Base-by-base conservation (phyloP, 495 filamentous ascomycete species). In the Tuber brumale region DNA sequence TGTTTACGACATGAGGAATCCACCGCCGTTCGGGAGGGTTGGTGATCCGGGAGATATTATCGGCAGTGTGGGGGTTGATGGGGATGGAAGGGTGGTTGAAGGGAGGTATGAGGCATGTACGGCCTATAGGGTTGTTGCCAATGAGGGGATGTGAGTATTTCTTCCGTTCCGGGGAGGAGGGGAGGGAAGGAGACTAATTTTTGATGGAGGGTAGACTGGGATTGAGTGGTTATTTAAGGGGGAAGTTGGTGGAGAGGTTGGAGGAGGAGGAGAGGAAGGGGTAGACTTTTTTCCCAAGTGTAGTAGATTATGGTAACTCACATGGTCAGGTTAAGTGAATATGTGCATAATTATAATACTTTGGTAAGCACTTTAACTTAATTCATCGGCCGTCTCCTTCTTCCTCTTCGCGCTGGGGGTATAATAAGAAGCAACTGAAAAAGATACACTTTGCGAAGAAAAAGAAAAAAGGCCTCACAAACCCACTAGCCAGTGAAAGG, bases 31-130 rank as follows among this genome's bases (percentile, higher is more conserved):
- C 86, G 95, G 95, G 0, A 84, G 95, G 72, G 97, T 97, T 81
- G 92, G 95, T 70, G 92, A 92, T 88, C 90, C 92, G 0, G 94
- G 97, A 84, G 93, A 98, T 85, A 98, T 98, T 75, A 91, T 98
- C 81, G 95, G 95, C 45, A 97, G 94, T 81, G 86, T 97, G 70
- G 91, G 95, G 82, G 92, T 97, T 16, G 91, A 97, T 86, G 88
- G 87, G 5, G 77, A 87, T 31, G 95, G 95, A 2, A 85, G 88
- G n/a, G 92, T 97, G 81, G 82, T 81, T 18, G 74, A 79, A 14
- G 86, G 86, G 41, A 84, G 84, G 48, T 92, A 88, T 80, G 88
- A 92, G 84, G 79, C 85, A 41, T 91, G 89, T 78, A 89, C 90
- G 23, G 91, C 89, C 21, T 93, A 93, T 84, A 87, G 92, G 51